Conservation (phyloP, 805 yeast genomes). For the Ogataea nakhonphanomensis region DNA sequence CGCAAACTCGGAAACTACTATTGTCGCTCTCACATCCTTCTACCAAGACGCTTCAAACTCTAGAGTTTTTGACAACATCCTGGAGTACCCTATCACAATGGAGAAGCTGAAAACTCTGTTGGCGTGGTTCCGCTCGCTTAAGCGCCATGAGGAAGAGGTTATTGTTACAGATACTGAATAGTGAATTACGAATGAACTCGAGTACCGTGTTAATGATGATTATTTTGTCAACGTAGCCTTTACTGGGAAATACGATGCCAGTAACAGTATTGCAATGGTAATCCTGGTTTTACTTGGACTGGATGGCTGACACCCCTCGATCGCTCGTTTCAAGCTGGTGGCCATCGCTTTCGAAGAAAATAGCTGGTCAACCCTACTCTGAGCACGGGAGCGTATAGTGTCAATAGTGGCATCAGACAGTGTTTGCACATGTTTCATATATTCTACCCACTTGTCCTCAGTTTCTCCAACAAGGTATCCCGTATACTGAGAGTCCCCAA, state of each 20-base stretch:
- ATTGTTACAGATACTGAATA: constrained; percentile 34
- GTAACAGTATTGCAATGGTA: neutral
- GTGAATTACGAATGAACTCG: constrained; percentile 1
- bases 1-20: constrained; percentile 72
- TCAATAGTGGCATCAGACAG: constrained; percentile 13
- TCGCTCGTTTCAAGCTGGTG: constrained; percentile 14
- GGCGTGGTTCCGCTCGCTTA: constrained; percentile 21
- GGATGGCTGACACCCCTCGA: constrained; percentile 14
- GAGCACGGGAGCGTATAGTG: constrained; percentile 23
- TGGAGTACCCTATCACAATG: constrained; percentile 65
- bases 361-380: constrained; percentile 33
- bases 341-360: constrained; percentile 49
- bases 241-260: neutral
- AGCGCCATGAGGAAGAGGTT: constrained; percentile 29
- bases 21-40: constrained; percentile 70
- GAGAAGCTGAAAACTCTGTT: constrained; percentile 33
- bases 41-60: constrained; percentile 59
- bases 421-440: constrained; percentile 38
- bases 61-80: constrained; percentile 59
- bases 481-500: constrained; percentile 34
- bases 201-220: neutral
- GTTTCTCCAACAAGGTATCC: constrained; percentile 59
- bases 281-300: constrained; percentile 5
- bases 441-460: constrained; percentile 51
- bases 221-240: too few species aligned